Evolutionary conservation across 306 rosid species (phyloP), one percentile per base, ranked within the genome.

Genomic region (Vigna mungo): DNA sequence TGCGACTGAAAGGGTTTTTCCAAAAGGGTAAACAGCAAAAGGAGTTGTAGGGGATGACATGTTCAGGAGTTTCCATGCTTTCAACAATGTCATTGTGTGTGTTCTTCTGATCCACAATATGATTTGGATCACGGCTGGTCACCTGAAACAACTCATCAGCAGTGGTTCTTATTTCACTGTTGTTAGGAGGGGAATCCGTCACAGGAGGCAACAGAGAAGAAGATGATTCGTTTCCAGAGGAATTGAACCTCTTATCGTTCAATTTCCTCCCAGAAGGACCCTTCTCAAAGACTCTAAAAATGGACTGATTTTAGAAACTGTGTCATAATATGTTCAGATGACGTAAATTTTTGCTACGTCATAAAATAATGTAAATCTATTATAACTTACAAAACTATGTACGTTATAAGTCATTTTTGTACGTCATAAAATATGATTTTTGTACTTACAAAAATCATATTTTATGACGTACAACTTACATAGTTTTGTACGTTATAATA

Each of bases 281-380:
- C 83, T 92, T 95, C 30, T 84, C 67, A 62, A 86, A 90, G 6
- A 89, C 82, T 75, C 96, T 86, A n/a, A n/a, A n/a, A n/a, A n/a
- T n/a, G n/a, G n/a, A n/a, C n/a, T n/a, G n/a, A n/a, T n/a, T n/a
- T n/a, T n/a, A n/a, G n/a, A n/a, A n/a, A n/a, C n/a, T n/a, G n/a
- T n/a, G n/a, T n/a, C n/a, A n/a, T n/a, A n/a, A n/a, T n/a, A n/a
- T n/a, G n/a, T n/a, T n/a, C n/a, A n/a, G n/a, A n/a, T n/a, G n/a
- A n/a, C n/a, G n/a, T n/a, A n/a, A n/a, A n/a, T n/a, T n/a, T n/a
- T n/a, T n/a, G n/a, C n/a, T n/a, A n/a, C n/a, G n/a, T n/a, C n/a
- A n/a, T n/a, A n/a, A n/a, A n/a, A n/a, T n/a, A n/a, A n/a, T n/a
- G n/a, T n/a, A n/a, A n/a, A n/a, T n/a, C n/a, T n/a, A n/a, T n/a